phyloP scores from a whole-genome alignment of 2,329 filamentous ascomycete genomes.

The Trichoderma sp. region DNA sequence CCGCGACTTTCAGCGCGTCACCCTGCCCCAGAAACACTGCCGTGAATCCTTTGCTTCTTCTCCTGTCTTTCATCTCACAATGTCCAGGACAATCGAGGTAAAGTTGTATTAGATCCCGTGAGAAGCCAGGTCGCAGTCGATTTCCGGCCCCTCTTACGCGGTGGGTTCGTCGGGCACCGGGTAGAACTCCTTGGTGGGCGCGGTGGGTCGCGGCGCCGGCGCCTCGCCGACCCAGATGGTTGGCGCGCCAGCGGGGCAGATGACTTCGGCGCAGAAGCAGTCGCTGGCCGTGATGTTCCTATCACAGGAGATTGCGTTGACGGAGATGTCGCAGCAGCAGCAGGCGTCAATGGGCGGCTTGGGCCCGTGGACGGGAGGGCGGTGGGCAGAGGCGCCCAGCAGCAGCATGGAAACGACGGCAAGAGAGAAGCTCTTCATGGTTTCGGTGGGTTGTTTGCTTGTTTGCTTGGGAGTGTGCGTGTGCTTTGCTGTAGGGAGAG shows the following conservation, averaged over 20 bases:
- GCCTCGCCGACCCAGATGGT: slow-evolving; percentile 28
- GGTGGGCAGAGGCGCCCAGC: slow-evolving; percentile 33
- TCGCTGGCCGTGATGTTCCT: slow-evolving; percentile 28
- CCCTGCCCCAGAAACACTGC: not conserved
- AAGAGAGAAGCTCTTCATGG: slow-evolving; percentile 30
- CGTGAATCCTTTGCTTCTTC: not conserved
- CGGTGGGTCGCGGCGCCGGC: not conserved
- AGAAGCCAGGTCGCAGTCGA: not conserved
- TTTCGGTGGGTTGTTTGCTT: not conserved
- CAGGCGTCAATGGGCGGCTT: slow-evolving; percentile 31
- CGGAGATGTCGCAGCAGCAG: slow-evolving; percentile 43
- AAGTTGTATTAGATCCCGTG: not conserved
- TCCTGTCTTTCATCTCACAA: not conserved
- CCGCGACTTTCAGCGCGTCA: not conserved
- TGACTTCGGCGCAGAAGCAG: slow-evolving; percentile 38
- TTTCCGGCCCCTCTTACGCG: slow-evolving; percentile 29
- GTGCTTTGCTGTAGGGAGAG: not conserved
- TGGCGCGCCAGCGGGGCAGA: slow-evolving; percentile 34
- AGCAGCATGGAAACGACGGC: slow-evolving; percentile 26
- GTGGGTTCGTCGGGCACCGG: not conserved
- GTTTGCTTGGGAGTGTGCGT: not conserved
- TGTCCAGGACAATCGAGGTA: not conserved
- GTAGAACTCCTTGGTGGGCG: not conserved
- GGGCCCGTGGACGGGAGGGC: slow-evolving; percentile 29
- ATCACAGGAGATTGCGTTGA: slow-evolving; percentile 36